Base-by-base conservation (phyloP, 23 red algal species). In the Gracilariopsis chorda region DNA sequence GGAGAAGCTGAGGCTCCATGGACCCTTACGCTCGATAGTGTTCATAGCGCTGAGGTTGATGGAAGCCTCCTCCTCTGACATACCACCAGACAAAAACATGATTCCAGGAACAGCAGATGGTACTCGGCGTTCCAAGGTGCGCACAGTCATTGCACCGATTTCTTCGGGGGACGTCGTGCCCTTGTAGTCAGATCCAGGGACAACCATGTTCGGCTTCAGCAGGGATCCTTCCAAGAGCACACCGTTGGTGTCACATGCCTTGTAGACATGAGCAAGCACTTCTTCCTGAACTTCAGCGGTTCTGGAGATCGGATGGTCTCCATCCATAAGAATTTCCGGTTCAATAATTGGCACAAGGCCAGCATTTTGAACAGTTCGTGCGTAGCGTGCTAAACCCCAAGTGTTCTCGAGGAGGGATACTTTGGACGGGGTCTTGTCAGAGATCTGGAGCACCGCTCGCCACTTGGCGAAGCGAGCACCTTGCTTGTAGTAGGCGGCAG, bases 341-440 rank as follows among this genome's bases (percentile, higher is more conserved):
- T 98, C 96, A 81, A 98, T 98, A 63, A 98, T 98, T 25, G 96
- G 96, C 70, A 98, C 96, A 33, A 98, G 89, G 8, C 96, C 96
- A 11, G 79, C 86, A 13, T 98, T 93, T 86, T 98, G 96, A 13
- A 94, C 90, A 32, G 90, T 98, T 24, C 83, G 81, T 1, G 96
- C 96, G 91, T 98, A 98, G 51, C 96, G 88, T 14, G 96, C 96
- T 35, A 98, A 93, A 49, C 96, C 96, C 65, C 92, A 95, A 32
- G 88, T 81, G 94, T 98, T 98, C 88, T 98, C 96, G 37, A 77
- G 47, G 49, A 98, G 39, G 29, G 82, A 53, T 21, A 95, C 28
- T 25, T 88, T 83, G 17, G 96, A 94, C 45, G 96, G 96, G 4
- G 92, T 92, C 33, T 17, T 62, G 7, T 78, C 81, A 35, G 92